Conservation (phyloP, 2,329 filamentous ascomycete species). For the Fusarium sp. region DNA sequence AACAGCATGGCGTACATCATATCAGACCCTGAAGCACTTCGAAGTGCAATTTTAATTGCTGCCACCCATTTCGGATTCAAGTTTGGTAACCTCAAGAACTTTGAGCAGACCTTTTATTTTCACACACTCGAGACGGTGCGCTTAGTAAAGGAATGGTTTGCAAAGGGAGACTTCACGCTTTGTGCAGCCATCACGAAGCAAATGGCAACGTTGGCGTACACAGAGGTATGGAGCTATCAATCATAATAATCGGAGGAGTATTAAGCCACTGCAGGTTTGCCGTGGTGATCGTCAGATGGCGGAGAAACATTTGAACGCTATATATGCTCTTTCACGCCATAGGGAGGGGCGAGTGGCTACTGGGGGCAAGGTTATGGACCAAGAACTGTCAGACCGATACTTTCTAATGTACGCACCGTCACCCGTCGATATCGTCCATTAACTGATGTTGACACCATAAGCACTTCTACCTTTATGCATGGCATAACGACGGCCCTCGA, state of each 20-base stretch:
- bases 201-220: constrained; percentile 6
- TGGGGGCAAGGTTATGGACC: not conserved
- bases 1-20: constrained; percentile 3
- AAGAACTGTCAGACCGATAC: constrained; percentile 11
- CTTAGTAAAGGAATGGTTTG: constrained; percentile 16
- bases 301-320: not conserved
- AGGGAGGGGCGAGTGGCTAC: rapidly evolving
- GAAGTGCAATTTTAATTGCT: constrained; percentile 14
- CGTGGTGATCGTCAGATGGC: constrained; percentile 2
- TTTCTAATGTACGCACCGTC: not conserved
- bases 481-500: not conserved
- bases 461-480: constrained; percentile 11
- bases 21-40: constrained; percentile 11
- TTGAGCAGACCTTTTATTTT: constrained; percentile 14
- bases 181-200: constrained; percentile 10
- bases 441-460: not conserved
- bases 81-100: not conserved
- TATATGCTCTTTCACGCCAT: constrained; percentile 4
- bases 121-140: constrained; percentile 18
- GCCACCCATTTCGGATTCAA: constrained; percentile 22
- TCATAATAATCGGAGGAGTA: rapidly evolving
- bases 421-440: rapidly evolving
- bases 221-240: constrained; percentile 1
- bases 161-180: not conserved
- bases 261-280: not conserved